Percentiles rank a stretch among this genome's conserved stretches.
Evolutionary conservation across 1,284 basidiomycete genomes (phyloP).

Genomic region (Veloporphyrellus conicus): DNA sequence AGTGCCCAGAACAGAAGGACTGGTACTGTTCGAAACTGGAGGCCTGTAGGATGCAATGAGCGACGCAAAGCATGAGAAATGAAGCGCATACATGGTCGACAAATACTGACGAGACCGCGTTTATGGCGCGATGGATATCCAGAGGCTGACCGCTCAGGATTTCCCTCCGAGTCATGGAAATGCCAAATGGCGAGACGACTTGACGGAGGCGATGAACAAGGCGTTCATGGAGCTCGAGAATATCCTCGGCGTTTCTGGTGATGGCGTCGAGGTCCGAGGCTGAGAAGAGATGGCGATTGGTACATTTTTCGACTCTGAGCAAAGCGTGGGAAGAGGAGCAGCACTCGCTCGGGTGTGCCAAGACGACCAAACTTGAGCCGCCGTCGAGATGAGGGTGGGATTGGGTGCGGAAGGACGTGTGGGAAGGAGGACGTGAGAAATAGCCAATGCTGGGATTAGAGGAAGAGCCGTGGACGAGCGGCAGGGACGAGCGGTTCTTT

Average conservation of each 20-base stretch:
- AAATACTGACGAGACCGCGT: conserved; percentile 59
- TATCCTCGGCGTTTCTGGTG: conserved; percentile 67
- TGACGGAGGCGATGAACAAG: conserved; percentile 60
- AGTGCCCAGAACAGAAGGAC: conserved; percentile 79
- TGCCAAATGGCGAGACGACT: conserved; percentile 53
- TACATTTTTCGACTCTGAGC: conserved; percentile 36
- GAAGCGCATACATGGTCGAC: conserved; percentile 54
- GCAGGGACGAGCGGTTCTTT: conserved; percentile 38
- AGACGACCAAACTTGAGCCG: background rate
- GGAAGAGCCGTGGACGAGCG: conserved; percentile 30
- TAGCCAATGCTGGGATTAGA: conserved; percentile 41
- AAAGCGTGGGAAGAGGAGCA: conserved; percentile 6
- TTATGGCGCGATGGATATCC: conserved; percentile 44
- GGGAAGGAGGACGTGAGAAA: conserved; percentile 32
- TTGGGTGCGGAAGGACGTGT: conserved; percentile 19
- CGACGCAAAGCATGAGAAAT: background rate
- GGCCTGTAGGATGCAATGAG: conserved; percentile 46
- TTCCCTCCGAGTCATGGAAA: conserved; percentile 33
- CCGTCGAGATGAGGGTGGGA: conserved; percentile 19
- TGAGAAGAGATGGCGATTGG: conserved; percentile 47
- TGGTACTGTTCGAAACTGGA: conserved; percentile 75
- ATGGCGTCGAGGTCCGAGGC: conserved; percentile 54
- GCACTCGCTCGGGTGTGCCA: background rate
- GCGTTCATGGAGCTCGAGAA: conserved; percentile 71
- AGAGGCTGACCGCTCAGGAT: conserved; percentile 7